Evolutionary conservation across 2,329 filamentous ascomycete species (phyloP), one percentile per base, ranked within the genome.

Genomic region (Ascochyta viciae-villosae): DNA sequence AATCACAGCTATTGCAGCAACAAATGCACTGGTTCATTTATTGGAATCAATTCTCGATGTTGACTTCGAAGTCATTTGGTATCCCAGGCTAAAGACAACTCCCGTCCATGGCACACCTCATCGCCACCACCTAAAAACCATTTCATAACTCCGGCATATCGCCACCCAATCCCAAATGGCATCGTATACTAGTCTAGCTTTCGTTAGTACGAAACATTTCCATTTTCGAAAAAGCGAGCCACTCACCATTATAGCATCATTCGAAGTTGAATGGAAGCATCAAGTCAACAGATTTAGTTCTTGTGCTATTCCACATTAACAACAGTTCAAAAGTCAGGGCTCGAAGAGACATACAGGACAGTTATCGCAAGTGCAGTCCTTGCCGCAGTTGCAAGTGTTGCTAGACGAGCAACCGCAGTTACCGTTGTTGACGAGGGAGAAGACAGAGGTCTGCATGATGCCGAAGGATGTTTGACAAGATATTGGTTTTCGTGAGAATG

Each of bases 311-410:
- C 4, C 9, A 16, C 3, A 26, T 49, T 38, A 57, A 40, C 24
- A n/a, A 5, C 15, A 4, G 9, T 3, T 10, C 22, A n/a, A 2
- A 4, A 2, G 10, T 5, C 4, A 13, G 6, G 6, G 8, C 23
- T 29, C 13, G 6, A 16, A 3, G 15, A 16, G 22, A 59, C 60
- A 6, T 53, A 62, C 60, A 33, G 50, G 50, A 57, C 60, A 62
- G 43, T 50, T 47, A 44, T 54, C 57, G 47, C 60, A 62, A 41
- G 51, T 40, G 55, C 60, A 63, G 29, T 54, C 53, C 48, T 57
- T 52, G 47, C 58, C 54, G 40, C 54, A 61, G 33, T 47, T 49
- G 50, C 54, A 61, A 37, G 42, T 40, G 51, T 39, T 43, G 22
- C 38, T 43, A 42, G 48, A 46, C 29, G 54, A 41, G 55, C 58